Evolutionary conservation across 306 rosid species (phyloP).

Genomic region (Ceratonia siliqua): DNA sequence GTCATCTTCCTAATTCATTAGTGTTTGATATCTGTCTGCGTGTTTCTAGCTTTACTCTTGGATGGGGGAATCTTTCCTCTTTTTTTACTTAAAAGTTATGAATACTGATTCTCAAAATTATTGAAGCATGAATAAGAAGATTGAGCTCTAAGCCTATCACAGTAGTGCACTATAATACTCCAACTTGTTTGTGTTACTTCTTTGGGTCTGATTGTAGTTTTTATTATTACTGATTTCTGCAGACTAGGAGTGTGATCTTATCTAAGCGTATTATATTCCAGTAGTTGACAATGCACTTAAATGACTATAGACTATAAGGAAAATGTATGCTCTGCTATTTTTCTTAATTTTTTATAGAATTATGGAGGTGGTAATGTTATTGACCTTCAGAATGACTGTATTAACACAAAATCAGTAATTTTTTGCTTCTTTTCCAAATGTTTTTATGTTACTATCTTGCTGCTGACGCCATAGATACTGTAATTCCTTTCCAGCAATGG

Average conservation of each 20-base stretch:
- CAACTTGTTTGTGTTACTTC: neutral
- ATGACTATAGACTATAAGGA: neutral
- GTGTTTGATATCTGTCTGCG: neutral
- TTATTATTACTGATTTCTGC: neutral
- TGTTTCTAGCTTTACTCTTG: neutral
- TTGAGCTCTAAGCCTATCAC: neutral
- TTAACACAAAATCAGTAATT: neutral
- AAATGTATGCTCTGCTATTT: neutral
- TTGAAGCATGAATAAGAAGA: neutral
- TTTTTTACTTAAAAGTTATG: too few relatives aligned
- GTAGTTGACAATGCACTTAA: neutral
- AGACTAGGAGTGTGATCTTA: neutral
- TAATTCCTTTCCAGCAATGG: slow-evolving; percentile 50
- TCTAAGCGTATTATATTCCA: neutral
- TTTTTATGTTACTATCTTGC: neutral
- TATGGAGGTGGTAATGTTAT: neutral
- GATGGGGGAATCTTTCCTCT: neutral
- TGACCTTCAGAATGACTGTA: neutral
- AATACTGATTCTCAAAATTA: neutral
- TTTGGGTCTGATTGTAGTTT: neutral
- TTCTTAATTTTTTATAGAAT: neutral
- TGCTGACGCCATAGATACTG: neutral
- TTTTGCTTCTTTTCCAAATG: neutral
- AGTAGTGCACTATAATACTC: neutral
- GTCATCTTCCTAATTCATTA: neutral